These are phyloP conservation scores for Cichorium intybus DNA, from an alignment of 140 eudicot genomes.

Conservation along the genomic window DNA sequence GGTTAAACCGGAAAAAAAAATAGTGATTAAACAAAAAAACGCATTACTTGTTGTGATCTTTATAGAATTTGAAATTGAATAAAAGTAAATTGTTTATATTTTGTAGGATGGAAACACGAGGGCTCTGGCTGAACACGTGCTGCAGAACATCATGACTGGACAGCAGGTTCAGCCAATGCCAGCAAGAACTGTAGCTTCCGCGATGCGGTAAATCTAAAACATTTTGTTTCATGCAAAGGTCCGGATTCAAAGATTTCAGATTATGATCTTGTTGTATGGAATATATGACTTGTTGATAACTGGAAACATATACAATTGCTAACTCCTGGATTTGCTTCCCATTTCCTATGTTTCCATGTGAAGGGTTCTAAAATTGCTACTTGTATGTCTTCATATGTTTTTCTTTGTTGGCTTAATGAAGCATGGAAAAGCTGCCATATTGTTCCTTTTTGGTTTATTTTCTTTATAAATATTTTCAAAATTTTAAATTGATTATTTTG, in stretches of 20 bases:
- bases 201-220: not conserved
- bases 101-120: slow-evolving; percentile 8
- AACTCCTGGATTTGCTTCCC: not conserved
- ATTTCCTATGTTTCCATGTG: not conserved
- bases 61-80: no score
- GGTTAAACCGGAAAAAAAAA: no score
- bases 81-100: not conserved
- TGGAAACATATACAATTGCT: not conserved
- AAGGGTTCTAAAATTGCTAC: no score
- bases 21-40: no score
- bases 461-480: no score
- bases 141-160: not conserved
- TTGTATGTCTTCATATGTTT: no score
- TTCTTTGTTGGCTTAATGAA: no score
- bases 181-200: not conserved
- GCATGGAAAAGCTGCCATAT: no score
- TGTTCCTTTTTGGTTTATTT: no score
- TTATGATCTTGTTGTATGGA: not conserved
- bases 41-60: no score
- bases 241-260: not conserved
- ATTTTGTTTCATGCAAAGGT: not conserved
- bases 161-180: not conserved
- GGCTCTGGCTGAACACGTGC: slow-evolving; percentile 3
- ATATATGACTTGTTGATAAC: not conserved
- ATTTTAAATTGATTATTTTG: no score